Percentiles rank a stretch among this genome's conserved stretches.
phyloP scores from a whole-genome alignment of 2,329 filamentous ascomycete species.

The Dichotomopilus funicola region DNA sequence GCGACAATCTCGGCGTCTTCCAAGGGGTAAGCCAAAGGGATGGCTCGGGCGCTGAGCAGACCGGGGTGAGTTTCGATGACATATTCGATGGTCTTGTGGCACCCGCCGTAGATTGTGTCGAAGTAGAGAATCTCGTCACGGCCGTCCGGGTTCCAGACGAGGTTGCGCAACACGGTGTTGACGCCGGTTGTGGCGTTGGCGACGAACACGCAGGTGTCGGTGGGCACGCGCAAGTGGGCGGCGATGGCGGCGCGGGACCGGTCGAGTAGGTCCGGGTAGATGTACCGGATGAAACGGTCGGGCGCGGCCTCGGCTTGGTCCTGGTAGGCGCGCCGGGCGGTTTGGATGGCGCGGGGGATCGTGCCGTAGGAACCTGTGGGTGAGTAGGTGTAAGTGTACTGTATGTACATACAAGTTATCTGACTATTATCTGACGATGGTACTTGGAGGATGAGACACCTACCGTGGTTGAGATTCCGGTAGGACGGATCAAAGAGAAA shows the following conservation, averaged over 20 bases:
- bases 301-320: conserved; percentile 60
- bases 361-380: conserved; percentile 69
- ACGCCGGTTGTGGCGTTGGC: conserved; percentile 73
- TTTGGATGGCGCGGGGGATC: conserved; percentile 56
- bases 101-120: conserved; percentile 69
- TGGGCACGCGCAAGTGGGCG: conserved; percentile 56
- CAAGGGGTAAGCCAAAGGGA: conserved; percentile 62
- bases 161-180: conserved; percentile 72
- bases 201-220: conserved; percentile 66
- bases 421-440: not conserved
- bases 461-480: conserved; percentile 74
- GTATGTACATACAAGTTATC: not conserved
- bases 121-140: conserved; percentile 77
- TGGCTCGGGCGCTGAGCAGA: conserved; percentile 41
- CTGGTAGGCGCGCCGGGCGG: conserved; percentile 58
- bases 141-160: conserved; percentile 61
- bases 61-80: conserved; percentile 58
- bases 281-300: conserved; percentile 70
- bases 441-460: conserved; percentile 5
- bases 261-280: conserved; percentile 56
- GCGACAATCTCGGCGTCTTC: conserved; percentile 60
- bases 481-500: conserved; percentile 66
- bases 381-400: not conserved
- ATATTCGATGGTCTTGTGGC: conserved; percentile 65
- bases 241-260: conserved; percentile 59